Base-by-base conservation (phyloP, 2,329 filamentous ascomycete genomes). In the Diaporthe vexans region DNA sequence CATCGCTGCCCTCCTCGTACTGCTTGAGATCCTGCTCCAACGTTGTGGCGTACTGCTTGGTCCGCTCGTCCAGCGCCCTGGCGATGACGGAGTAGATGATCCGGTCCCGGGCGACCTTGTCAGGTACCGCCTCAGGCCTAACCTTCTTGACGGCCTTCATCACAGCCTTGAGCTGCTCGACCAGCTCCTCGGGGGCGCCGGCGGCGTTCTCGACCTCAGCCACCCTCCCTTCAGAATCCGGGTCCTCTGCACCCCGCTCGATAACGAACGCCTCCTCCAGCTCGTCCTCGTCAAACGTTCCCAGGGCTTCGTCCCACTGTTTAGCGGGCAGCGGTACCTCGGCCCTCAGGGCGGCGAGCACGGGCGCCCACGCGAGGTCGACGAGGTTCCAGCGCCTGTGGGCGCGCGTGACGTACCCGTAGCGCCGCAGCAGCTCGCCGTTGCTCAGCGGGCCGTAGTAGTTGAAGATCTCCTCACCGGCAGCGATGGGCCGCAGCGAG, bases 371-470 rank as follows among this genome's bases (percentile, higher is more conserved):
- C 0, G 93, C 87, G 46, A 98, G 83, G 81, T 98, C 95, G 0
- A 94, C 93, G 0, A 97, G 94, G 78, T 98, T 95, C 81, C 95
- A 95, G 54, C 92, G 88, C 13, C 91, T 85, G 78, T 98, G 95
- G 77, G 92, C 92, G 37, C 90, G 84, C 0, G 94, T 96, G n/a
- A 95, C 91, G 79, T 97, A 98, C 24, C 95, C 95, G 78, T 98
- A 97, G 19, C 95, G 89, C 48, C 95, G 88, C 15, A 98, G 88
- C 10, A 98, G 86, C 80, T 98, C 95, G 0, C 94, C 93, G 74
- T 94, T 93, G 13, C 95, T 93, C 4, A 97, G 89, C 8, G 95
- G 92, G 0, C 95, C 95, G 78, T 97, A 97, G 83, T 97, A 95
- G 81, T 97, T 97, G 80, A 95, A 90, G 24, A 98, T 90, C 82